A percentile compares a stretch with the other conserved stretches of the same genome.
phyloP scores from a whole-genome alignment of 78 protist genomes.

The Isochrysis galbana region DNA sequence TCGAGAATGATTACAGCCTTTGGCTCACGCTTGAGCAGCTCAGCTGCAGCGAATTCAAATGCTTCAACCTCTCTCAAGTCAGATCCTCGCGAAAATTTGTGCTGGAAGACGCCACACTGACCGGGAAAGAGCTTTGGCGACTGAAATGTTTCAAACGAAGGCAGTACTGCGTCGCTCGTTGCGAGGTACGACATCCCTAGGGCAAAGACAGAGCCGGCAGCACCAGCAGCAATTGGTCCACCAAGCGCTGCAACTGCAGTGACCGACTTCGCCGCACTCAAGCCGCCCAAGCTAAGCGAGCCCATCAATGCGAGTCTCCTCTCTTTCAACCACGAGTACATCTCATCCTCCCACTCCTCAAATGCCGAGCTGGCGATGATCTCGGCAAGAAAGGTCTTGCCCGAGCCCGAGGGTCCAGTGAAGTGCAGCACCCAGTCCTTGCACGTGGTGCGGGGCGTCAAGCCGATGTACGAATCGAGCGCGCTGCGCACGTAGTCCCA shows the following conservation, averaged over 20 bases:
- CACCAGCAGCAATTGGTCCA: neutral
- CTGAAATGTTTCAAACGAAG: neutral
- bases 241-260: neutral
- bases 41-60: neutral
- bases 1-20: neutral
- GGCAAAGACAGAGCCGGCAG: neutral
- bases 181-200: neutral
- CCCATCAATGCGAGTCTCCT: neutral
- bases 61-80: neutral
- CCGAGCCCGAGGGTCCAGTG: neutral
- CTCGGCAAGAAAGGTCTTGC: neutral
- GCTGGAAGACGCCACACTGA: neutral
- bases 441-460: neutral
- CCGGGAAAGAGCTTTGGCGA: neutral
- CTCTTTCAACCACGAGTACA: no score
- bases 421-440: neutral
- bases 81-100: neutral
- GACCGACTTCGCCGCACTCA: no score
- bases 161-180: neutral
- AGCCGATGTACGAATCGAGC: neutral
- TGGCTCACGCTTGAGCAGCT: neutral
- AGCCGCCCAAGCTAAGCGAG: no score
- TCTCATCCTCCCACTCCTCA: neutral
- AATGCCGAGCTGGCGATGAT: neutral
- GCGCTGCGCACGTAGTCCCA: neutral